Base-by-base conservation (phyloP, 257 asterid species). In the Solanum appendiculatum region DNA sequence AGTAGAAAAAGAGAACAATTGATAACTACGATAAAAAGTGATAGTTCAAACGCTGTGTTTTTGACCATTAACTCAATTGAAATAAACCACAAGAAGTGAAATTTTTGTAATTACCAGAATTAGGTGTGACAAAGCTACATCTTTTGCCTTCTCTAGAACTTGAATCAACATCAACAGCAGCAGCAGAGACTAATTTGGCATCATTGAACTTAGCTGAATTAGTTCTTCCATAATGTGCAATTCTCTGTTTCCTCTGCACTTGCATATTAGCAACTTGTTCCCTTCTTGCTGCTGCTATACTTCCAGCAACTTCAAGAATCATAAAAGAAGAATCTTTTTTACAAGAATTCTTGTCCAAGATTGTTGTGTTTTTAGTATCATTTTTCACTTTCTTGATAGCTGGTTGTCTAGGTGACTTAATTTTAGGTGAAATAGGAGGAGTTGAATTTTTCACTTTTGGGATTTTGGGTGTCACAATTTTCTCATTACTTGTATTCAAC, bases 171-270 rank as follows among this genome's bases (percentile, higher is more conserved):
- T n/a, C n/a, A 68, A n/a, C 39, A 66, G 9, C 36, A 64, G 20
- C 36, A 63, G 1, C 3, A 31, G 78, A 10, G 9, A 36, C 5
- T n/a, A 37, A 37, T n/a, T 37, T 70, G 40, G 16, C 69, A 23
- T 72, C 81, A 60, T 69, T 46, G 56, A 46, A 88, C 82, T 93
- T 89, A 14, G 91, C 87, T 14, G 94, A 86, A 37, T 91, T 88
- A 18, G 94, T 89, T 87, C 98, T 92, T 36, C 98, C 98, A 86
- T 95, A 95, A 86, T 95, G 98, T 56, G 98, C 96, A 69, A 91
- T 93, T 23, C 89, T 91, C 94, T 92, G 86, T 89, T 92, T 94
- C 90, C 98, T 92, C 75, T 94, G 96, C 44, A 91, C 96, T 56
- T 95, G 97, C 93, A 92, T 84, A 64, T 82, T 91, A 2, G 95